These are phyloP conservation scores for Termitomyces heimii DNA, from an alignment of 768 basidiomycete species.

Conservation along the genomic window DNA sequence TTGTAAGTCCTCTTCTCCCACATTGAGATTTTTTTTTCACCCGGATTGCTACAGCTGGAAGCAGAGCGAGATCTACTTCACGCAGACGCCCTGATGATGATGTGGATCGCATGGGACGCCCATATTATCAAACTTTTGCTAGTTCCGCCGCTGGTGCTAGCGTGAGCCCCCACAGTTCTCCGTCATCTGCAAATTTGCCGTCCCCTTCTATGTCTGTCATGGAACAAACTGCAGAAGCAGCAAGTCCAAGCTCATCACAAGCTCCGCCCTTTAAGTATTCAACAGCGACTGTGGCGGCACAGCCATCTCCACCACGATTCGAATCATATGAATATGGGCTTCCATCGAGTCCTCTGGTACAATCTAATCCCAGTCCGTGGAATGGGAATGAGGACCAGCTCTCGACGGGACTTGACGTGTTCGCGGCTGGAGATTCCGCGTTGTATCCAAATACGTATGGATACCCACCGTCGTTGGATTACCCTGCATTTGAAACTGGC, in stretches of 20 bases:
- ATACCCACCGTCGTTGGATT: constrained; percentile 35
- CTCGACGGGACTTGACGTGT: constrained; percentile 33
- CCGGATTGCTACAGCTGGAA: constrained; percentile 40
- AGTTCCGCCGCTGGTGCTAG: constrained; percentile 41
- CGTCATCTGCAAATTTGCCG: constrained; percentile 64
- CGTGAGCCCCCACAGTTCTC: constrained; percentile 68
- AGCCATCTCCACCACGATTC: constrained; percentile 48
- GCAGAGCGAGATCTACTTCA: constrained; percentile 65
- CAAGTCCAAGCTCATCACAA: constrained; percentile 47
- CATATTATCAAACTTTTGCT: constrained; percentile 51
- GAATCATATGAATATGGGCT: constrained; percentile 47
- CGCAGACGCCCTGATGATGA: constrained; percentile 68
- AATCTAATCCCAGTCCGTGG: constrained; percentile 39
- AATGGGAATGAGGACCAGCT: constrained; percentile 33
- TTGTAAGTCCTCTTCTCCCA: constrained; percentile 33
- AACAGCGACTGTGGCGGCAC: constrained; percentile 42
- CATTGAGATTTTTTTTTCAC: constrained; percentile 7
- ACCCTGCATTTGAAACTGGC: constrained; percentile 32
- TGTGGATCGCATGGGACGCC: constrained; percentile 33
- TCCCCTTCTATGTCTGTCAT: constrained; percentile 56
- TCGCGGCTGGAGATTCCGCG: constrained; percentile 33
- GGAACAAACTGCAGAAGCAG: constrained; percentile 41
- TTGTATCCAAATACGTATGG: constrained; percentile 42
- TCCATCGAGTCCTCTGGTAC: constrained; percentile 31
- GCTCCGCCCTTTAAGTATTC: constrained; percentile 39